These are phyloP conservation scores for Zizania palustris DNA, from an alignment of 202 grass and related monocot species.

Conservation along the genomic window DNA sequence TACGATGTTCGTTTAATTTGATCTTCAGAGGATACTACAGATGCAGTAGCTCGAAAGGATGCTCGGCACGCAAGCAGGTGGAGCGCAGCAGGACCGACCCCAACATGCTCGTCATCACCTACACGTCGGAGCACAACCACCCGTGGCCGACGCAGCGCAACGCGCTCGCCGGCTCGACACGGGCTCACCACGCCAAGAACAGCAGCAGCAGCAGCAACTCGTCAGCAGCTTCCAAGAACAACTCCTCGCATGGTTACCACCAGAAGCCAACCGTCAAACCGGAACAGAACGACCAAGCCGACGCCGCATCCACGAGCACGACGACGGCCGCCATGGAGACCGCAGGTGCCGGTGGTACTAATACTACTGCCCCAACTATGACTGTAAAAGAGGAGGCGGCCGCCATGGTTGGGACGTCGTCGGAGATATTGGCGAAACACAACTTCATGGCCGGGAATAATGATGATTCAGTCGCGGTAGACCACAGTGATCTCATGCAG, in stretches of 20 bases:
- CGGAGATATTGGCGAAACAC: slow-evolving; percentile 34
- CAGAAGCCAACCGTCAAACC: slow-evolving; percentile 50
- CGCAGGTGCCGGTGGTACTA: slow-evolving; percentile 12
- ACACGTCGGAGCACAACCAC: slow-evolving; percentile 99
- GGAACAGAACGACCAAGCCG: slow-evolving; percentile 43
- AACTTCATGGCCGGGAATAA: slow-evolving; percentile 24
- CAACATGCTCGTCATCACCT: slow-evolving; percentile 95
- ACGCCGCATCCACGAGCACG: not conserved
- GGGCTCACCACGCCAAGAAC: slow-evolving; percentile 61
- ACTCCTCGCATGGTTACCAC: slow-evolving; percentile 20
- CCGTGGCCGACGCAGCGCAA: slow-evolving; percentile 97
- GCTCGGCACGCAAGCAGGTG: slow-evolving; percentile 96
- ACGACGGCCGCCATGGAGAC: slow-evolving; percentile 32
- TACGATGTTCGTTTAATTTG: not conserved
- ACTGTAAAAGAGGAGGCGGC: slow-evolving; percentile 62
- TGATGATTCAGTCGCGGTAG: not conserved
- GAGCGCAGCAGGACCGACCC: slow-evolving; percentile 93
- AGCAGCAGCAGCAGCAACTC: slow-evolving; percentile 30
- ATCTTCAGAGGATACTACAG: slow-evolving; percentile 88
- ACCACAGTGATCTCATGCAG: slow-evolving; percentile 62
- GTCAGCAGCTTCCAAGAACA: slow-evolving; percentile 48
- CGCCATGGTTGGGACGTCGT: slow-evolving; percentile 26
- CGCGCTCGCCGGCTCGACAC: slow-evolving; percentile 80
- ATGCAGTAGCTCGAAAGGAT: slow-evolving; percentile 98
- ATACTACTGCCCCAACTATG: not conserved